These are phyloP conservation scores for Sphaerostilbella broomeana DNA, from an alignment of 2,329 filamentous ascomycete genomes.

Conservation along the genomic window DNA sequence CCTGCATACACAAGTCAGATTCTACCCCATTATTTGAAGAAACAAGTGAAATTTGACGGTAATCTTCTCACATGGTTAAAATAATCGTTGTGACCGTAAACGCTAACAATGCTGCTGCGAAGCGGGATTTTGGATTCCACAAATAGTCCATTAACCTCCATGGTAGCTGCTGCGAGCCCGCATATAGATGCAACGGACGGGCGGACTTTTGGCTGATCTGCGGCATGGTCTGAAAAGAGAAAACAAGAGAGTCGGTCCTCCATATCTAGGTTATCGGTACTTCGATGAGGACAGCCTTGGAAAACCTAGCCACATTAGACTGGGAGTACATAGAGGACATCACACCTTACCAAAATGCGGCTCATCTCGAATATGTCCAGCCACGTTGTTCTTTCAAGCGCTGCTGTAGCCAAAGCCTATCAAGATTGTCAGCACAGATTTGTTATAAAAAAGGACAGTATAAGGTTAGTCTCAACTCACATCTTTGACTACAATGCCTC, in stretches of 20 bases:
- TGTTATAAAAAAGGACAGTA: background rate
- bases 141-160: conserved; percentile 13
- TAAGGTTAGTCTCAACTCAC: background rate
- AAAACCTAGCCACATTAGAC: conserved; percentile 10
- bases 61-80: background rate
- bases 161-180: conserved; percentile 8
- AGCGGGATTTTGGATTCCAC: conserved; percentile 12
- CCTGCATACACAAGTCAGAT: background rate
- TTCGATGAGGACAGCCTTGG: conserved; percentile 9
- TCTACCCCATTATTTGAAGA: too few species aligned
- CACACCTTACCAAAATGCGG: conserved; percentile 8
- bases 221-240: conserved; percentile 6
- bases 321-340: background rate
- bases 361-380: conserved; percentile 8
- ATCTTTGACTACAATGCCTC: conserved; percentile 12
- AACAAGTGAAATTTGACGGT: background rate
- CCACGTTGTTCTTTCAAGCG: conserved; percentile 6
- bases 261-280: conserved; percentile 7
- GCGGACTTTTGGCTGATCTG: background rate
- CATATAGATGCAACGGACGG: conserved; percentile 9
- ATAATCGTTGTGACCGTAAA: background rate
- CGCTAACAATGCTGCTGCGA: conserved; percentile 9
- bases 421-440: background rate
- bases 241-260: conserved; percentile 13
- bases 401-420: conserved; percentile 6